phyloP scores from a whole-genome alignment of 306 rosid genomes.

The Delonix regia region DNA sequence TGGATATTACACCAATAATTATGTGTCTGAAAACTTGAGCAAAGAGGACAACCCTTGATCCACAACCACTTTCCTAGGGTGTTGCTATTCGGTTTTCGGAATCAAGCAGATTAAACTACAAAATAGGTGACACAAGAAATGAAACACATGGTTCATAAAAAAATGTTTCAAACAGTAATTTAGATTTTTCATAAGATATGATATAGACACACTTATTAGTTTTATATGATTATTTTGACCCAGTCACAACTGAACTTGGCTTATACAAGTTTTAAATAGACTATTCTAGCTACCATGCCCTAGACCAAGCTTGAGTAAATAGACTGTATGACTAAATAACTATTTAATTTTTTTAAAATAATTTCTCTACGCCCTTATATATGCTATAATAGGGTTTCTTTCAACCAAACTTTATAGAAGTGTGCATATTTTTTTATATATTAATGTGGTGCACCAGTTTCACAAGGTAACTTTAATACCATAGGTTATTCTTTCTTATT shows the following conservation, averaged over 20 bases:
- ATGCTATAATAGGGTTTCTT: not conserved
- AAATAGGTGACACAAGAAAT: not conserved
- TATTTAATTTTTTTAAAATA: not conserved
- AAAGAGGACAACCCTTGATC: slow-evolving; percentile 21
- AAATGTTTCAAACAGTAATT: slow-evolving; percentile 27
- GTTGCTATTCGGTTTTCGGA: slow-evolving; percentile 2
- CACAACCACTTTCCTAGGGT: not conserved
- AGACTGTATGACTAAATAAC: too few species aligned
- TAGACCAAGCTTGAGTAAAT: not conserved
- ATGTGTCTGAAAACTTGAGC: not conserved
- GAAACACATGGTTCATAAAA: slow-evolving; percentile 29
- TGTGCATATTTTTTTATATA: not conserved
- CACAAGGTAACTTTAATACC: slow-evolving; percentile 21
- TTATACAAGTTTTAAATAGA: slow-evolving; percentile 10
- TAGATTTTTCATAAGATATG: not conserved
- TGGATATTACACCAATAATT: not conserved
- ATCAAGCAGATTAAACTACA: slow-evolving; percentile 30
- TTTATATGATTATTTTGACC: slow-evolving; percentile 38
- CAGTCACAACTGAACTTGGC: slow-evolving; percentile 18
- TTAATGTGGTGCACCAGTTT: slow-evolving; percentile 18
- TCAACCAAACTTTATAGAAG: slow-evolving; percentile 23
- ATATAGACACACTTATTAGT: not conserved
- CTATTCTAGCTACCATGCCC: not conserved
- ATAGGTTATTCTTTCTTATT: slow-evolving; percentile 6
- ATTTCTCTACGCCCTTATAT: not conserved